Percentiles rank a stretch among this genome's conserved stretches.
phyloP scores from a whole-genome alignment of 2,329 filamentous ascomycete genomes.

The Aspergillus pseudoterreus region DNA sequence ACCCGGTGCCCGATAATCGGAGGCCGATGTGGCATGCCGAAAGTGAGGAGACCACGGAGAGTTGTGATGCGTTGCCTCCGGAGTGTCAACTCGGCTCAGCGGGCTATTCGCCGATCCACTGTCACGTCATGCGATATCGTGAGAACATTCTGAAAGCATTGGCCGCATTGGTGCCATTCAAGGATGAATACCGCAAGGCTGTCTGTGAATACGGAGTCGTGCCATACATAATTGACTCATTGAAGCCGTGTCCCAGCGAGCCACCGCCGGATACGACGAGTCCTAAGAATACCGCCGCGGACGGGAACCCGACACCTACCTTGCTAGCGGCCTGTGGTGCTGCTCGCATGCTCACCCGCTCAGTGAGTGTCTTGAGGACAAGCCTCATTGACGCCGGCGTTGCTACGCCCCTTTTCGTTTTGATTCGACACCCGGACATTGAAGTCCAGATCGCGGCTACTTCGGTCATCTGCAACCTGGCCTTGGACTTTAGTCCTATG shows the following conservation, averaged over 20 bases:
- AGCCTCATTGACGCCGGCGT: conserved; percentile 83
- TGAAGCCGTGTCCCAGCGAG: conserved; percentile 54
- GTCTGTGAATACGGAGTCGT: conserved; percentile 80
- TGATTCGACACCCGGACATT: conserved; percentile 70
- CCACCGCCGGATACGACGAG: conserved; percentile 24
- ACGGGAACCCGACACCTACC: conserved; percentile 75
- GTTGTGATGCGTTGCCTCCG: conserved; percentile 21
- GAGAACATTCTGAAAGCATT: conserved; percentile 74
- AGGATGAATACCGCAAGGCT: conserved; percentile 77
- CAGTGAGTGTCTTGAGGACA: conserved; percentile 78
- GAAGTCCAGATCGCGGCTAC: conserved; percentile 85
- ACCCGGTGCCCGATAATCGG: conserved; percentile 49
- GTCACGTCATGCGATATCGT: conserved; percentile 71
- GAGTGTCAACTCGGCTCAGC: conserved; percentile 54
- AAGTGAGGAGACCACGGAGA: conserved; percentile 18
- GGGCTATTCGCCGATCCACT: conserved; percentile 59
- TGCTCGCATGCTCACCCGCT: conserved; percentile 76
- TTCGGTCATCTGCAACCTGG: conserved; percentile 76
- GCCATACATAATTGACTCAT: conserved; percentile 76
- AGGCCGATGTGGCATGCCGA: conserved; percentile 55
- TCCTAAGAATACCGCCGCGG: conserved; percentile 44
- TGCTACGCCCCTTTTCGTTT: conserved; percentile 68
- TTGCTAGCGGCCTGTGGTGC: conserved; percentile 82
- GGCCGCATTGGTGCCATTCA: conserved; percentile 74
- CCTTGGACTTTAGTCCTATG: conserved; percentile 88